Evolutionary conservation across 1,284 basidiomycete genomes (phyloP), one percentile per base, ranked within the genome.

Genomic region (Ceratobasidium sp.): DNA sequence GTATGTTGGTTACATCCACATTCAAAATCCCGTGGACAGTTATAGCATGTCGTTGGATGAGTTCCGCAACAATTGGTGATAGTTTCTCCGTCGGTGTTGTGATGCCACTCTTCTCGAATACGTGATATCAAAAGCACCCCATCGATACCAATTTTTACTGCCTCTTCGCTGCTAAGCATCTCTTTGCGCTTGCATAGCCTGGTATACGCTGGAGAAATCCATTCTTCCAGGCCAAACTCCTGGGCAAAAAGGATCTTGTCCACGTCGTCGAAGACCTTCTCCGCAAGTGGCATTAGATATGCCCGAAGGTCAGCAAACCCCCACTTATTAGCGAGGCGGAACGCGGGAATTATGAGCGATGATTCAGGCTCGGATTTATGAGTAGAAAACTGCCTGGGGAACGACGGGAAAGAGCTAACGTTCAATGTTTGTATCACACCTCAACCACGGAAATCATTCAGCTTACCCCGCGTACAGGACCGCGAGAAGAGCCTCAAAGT

Each of bases 181-280:
- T 75, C 70, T 0, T 70, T 69, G 4, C 82, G 76, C 62, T 76
- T 73, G 69, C 80, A 80, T 15, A 82, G 72, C 20, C 77, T 77
- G 1, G 76, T 75, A 73, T 81, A 82, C 3, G 82, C 80, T 0
- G 78, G 76, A 1, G 73, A 73, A 12, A 81, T 77, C 82, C 82
- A 83, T 3, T 74, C 67, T 13, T 74, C 74, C 25, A 83, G 73
- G 53, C 78, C 75, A 72, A 79, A 77, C 57, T 78, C 77, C 43
- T 73, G 75, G n/a, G 81, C 81, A 38, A 83, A 77, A 8, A 76
- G 73, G 25, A 83, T 75, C 22, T 76, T 76, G 32, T 80, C 77
- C 55, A 80, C 72, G 2, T 81, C 76, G 34, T 77, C 75, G 7
- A 81, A 70, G 1, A 52, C 34, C 29, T 40, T 40, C 15, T 65